Conservation (phyloP, 2,329 filamentous ascomycete species). For the Clonostachys byssicola region DNA sequence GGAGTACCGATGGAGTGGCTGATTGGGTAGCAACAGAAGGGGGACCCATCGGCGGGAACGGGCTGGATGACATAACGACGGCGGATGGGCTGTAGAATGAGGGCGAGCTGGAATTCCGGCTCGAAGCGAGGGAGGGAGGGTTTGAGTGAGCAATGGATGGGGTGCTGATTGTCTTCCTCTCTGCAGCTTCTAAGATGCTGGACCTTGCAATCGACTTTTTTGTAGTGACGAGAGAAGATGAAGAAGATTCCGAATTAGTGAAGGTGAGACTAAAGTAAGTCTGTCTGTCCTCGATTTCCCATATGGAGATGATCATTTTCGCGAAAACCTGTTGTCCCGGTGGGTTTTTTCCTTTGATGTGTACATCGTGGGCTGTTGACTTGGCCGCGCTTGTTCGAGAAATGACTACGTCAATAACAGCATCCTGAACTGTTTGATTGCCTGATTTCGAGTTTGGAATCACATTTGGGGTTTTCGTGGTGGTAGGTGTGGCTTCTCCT, state of each 20-base stretch:
- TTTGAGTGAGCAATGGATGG: slow-evolving; percentile 20
- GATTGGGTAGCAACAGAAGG: slow-evolving; percentile 51
- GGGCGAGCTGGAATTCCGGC: slow-evolving; percentile 40
- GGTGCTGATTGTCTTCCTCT: slow-evolving; percentile 35
- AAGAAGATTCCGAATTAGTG: slow-evolving; percentile 49
- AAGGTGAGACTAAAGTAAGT: slow-evolving; percentile 74
- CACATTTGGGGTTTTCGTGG: slow-evolving; percentile 2
- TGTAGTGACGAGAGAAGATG: slow-evolving; percentile 20
- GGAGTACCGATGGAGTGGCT: slow-evolving; percentile 59
- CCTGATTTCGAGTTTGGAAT: slow-evolving; percentile 3
- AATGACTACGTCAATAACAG: slow-evolving; percentile 65
- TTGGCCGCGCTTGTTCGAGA: slow-evolving; percentile 40
- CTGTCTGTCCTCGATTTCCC: slow-evolving; percentile 62
- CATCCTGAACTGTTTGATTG: slow-evolving; percentile 40
- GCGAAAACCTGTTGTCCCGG: slow-evolving; percentile 43
- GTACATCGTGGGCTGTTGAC: slow-evolving; percentile 24
- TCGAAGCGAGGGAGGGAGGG: slow-evolving; percentile 41
- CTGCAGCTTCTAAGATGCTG: slow-evolving; percentile 37
- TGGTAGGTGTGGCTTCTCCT: slow-evolving; percentile 30
- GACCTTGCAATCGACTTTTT: slow-evolving; percentile 32
- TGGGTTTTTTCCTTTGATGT: slow-evolving; percentile 5
- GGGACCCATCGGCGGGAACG: slow-evolving; percentile 65
- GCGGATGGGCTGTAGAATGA: slow-evolving; percentile 46
- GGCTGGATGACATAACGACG: slow-evolving; percentile 47
- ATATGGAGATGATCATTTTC: slow-evolving; percentile 74